Evolutionary conservation across 1,139 yeast species (phyloP).

Genomic region (Lodderomyces metapsilosis): DNA sequence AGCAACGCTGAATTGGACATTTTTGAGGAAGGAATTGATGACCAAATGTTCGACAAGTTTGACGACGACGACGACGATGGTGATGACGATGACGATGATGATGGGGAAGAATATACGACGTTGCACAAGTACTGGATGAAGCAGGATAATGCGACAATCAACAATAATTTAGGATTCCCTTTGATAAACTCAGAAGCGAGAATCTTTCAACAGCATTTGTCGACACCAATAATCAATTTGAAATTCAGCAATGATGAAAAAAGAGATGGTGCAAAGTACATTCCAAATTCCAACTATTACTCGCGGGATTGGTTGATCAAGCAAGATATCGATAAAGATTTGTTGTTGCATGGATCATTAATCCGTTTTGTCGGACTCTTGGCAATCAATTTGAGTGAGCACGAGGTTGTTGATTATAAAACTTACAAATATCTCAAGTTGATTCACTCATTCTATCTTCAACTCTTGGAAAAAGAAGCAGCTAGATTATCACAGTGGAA

Average conservation of each 20-base stretch:
- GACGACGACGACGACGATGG: constrained; percentile 20
- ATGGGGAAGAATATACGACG: constrained; percentile 27
- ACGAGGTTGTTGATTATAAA: constrained; percentile 38
- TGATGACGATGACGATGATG: constrained; percentile 18
- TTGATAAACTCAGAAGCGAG: constrained; percentile 28
- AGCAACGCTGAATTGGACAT: constrained; percentile 7
- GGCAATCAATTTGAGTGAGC: constrained; percentile 38
- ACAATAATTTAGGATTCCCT: constrained; percentile 30
- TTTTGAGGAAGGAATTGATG: constrained; percentile 11
- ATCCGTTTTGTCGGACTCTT: constrained; percentile 39
- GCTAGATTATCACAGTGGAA: constrained; percentile 19
- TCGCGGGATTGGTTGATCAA: constrained; percentile 34
- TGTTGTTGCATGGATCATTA: constrained; percentile 37
- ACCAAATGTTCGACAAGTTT: constrained; percentile 18
- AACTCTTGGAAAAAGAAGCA: constrained; percentile 16
- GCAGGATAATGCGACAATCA: constrained; percentile 33
- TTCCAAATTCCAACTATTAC: constrained; percentile 40
- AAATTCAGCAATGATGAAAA: constrained; percentile 33
- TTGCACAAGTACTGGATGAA: constrained; percentile 37
- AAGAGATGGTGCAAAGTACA: constrained; percentile 27
- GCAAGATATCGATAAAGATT: constrained; percentile 27
- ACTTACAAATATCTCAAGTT: constrained; percentile 23
- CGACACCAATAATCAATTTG: constrained; percentile 35
- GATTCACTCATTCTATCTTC: constrained; percentile 19
- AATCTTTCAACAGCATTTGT: constrained; percentile 34